Evolutionary conservation across 2,329 filamentous ascomycete species (phyloP).

Genomic region (Hymenoscyphus occultus): DNA sequence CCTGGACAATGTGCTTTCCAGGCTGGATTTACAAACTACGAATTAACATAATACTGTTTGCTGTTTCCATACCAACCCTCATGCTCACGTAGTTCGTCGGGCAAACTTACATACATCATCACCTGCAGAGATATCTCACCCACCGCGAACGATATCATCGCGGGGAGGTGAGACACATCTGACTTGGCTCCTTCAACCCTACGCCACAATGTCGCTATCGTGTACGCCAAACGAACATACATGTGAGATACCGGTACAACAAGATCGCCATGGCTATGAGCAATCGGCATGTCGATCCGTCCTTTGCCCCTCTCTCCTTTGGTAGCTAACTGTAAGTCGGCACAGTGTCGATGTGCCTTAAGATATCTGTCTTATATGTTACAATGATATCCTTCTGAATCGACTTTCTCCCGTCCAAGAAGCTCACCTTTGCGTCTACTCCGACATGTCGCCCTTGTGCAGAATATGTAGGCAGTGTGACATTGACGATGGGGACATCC

Average conservation of each 20-base stretch:
- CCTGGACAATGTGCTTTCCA: neutral
- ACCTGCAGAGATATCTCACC: neutral
- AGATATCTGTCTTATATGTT: neutral
- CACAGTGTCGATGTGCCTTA: neutral
- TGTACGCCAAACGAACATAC: neutral
- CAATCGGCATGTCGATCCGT: slow-evolving; percentile 1
- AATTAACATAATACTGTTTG: neutral
- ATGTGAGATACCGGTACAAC: neutral
- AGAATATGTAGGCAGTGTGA: slow-evolving; percentile 3
- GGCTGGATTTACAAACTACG: neutral
- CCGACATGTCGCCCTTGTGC: neutral
- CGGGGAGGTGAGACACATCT: neutral
- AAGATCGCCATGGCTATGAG: neutral
- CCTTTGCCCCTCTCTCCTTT: neutral
- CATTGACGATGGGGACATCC: neutral
- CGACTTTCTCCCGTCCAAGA: neutral
- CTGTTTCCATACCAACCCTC: neutral
- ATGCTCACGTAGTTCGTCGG: neutral
- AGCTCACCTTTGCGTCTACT: neutral
- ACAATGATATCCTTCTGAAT: neutral
- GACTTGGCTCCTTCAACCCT: neutral
- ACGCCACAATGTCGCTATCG: neutral
- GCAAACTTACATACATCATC: neutral
- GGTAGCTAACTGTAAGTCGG: neutral
- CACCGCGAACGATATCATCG: slow-evolving; percentile 1